Percentiles rank a stretch among this genome's conserved stretches.
phyloP scores from a whole-genome alignment of 2,329 filamentous ascomycete genomes.

The Hymenoscyphus infarciens region DNA sequence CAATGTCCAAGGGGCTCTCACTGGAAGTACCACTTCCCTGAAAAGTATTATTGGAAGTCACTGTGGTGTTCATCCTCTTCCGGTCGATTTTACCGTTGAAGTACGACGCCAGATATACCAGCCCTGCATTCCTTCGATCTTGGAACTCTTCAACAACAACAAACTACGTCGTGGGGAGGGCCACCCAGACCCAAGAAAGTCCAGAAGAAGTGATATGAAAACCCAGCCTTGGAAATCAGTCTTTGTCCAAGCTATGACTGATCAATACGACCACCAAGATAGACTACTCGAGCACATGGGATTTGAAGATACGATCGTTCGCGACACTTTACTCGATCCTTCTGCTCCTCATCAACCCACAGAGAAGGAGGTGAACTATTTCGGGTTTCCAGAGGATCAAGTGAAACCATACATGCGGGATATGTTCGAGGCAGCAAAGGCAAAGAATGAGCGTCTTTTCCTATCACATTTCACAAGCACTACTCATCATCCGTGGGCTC shows the following conservation, averaged over 20 bases:
- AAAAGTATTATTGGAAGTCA: conserved; percentile 40
- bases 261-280: conserved; percentile 39
- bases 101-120: conserved; percentile 38
- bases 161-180: conserved; percentile 20
- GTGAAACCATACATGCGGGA: conserved; percentile 40
- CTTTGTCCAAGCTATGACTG: conserved; percentile 40
- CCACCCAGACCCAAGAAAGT: neutral
- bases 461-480: conserved; percentile 38
- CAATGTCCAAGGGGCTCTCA: conserved; percentile 38
- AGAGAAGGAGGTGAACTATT: conserved; percentile 37
- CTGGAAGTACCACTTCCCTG: conserved; percentile 39
- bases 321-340: conserved; percentile 31
- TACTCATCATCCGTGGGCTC: conserved; percentile 43
- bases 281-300: conserved; percentile 38
- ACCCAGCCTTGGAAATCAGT: conserved; percentile 34
- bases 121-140: conserved; percentile 39
- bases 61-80: conserved; percentile 39
- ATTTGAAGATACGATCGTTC: conserved; percentile 34
- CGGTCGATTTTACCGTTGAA: conserved; percentile 41
- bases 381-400: conserved; percentile 42
- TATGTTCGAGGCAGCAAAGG: conserved; percentile 33
- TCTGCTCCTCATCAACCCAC: conserved; percentile 32
- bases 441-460: conserved; percentile 36
- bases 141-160: conserved; percentile 37
- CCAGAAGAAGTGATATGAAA: conserved; percentile 11